Base-by-base conservation (phyloP, 2,329 filamentous ascomycete species). In the Thielaviopsis musarum region DNA sequence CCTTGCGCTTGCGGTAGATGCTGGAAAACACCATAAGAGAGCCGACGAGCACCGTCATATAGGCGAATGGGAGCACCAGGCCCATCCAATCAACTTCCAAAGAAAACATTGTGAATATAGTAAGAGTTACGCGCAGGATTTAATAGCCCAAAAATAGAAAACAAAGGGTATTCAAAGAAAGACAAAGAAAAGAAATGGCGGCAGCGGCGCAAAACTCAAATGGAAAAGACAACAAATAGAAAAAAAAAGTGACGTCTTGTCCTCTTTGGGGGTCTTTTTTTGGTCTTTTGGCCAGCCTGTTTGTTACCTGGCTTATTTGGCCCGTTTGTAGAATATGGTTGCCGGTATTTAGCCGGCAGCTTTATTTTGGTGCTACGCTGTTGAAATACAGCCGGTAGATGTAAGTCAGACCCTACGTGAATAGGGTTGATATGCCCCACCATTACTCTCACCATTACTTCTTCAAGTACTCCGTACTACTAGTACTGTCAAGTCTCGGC, bases 1-100 rank as follows among this genome's bases (percentile, higher is more conserved):
- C 84, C 80, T 95, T 93, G 71, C 93, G 83, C 74, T 93, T 91
- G 67, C 91, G 85, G 73, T 97, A 97, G 63, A 97, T 82, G 60
- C 82, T 88, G 54, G 89, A 94, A 74, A 98, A 98, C 64, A 89
- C 93, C 69, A 87, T 85, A 65, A 98, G 81, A 41, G 90, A 91
- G 67, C 90, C 89, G 67, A 88, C 79, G 59, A 98, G 84, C 62
- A 97, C 87, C 65, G 82, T 78, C 62, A 98, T 79, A 73, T 98
- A 98, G 73, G 88, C 85, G 69, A 96, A 81, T 62, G 93, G 91
- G 67, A 96, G 82, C 68, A 83, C 77, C 63, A 97, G 84, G 74
- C 87, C 86, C 73, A 87, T 75, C 89, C 89, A 95, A 77, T 94
- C 82, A 65, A 84, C 71, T 63, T 74, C 71, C 65, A 79, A 72